phyloP scores from a whole-genome alignment of 2,329 filamentous ascomycete species.

The Aureobasidium sp. region DNA sequence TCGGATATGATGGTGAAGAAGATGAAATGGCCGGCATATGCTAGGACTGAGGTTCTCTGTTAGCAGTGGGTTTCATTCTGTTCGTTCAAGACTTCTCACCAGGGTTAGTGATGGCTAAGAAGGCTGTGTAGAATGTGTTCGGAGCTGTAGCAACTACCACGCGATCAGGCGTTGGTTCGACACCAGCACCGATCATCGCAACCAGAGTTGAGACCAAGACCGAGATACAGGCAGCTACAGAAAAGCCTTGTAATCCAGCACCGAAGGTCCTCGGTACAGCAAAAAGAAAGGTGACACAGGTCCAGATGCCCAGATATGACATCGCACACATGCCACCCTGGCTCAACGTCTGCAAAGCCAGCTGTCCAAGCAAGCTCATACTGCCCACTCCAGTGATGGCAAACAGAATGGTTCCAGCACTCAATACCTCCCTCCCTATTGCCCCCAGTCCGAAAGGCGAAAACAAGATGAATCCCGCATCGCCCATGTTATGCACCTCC shows the following conservation, averaged over 20 bases:
- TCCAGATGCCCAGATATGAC: constrained; percentile 41
- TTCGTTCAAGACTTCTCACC: neutral
- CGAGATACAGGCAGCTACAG: neutral
- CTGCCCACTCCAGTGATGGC: constrained; percentile 44
- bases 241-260: constrained; percentile 18
- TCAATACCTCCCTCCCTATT: constrained; percentile 17
- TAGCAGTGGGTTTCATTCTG: neutral
- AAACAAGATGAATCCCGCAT: constrained; percentile 29
- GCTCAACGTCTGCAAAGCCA: constrained; percentile 41
- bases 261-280: constrained; percentile 36
- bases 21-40: constrained; percentile 44
- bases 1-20: constrained; percentile 49
- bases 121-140: constrained; percentile 37
- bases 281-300: constrained; percentile 29
- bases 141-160: constrained; percentile 32
- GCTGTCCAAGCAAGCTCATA: constrained; percentile 45
- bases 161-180: constrained; percentile 32
- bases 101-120: constrained; percentile 43
- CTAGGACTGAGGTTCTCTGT: constrained; percentile 32
- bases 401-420: constrained; percentile 43
- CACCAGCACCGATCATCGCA: constrained; percentile 43
- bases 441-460: constrained; percentile 20
- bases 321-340: constrained; percentile 38
- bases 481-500: constrained; percentile 31
- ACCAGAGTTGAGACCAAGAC: constrained; percentile 40